These are phyloP conservation scores for Decorospora gaudefroyi DNA, from an alignment of 2,329 filamentous ascomycete species.

Conservation along the genomic window DNA sequence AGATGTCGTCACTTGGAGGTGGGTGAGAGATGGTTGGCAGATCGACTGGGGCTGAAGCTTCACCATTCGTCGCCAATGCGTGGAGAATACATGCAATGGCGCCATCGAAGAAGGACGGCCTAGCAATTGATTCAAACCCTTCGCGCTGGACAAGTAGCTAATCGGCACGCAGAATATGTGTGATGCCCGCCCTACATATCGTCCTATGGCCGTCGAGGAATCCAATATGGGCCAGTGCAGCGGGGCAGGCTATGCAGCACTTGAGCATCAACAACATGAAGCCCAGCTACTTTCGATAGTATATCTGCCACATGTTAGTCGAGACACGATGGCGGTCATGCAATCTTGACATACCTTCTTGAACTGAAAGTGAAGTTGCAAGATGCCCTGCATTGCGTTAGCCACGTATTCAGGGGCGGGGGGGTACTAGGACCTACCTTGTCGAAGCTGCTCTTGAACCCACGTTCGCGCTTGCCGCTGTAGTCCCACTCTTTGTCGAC, in stretches of 20 bases:
- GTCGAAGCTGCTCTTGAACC: conserved; percentile 95
- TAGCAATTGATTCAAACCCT: background rate
- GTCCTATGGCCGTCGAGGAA: background rate
- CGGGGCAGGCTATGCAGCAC: conserved; percentile 3
- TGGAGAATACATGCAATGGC: conserved; percentile 9
- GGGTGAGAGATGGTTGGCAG: conserved; percentile 4
- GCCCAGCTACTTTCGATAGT: conserved; percentile 52
- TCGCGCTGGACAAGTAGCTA: conserved; percentile 5
- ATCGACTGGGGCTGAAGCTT: conserved; percentile 3
- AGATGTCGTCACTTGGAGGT: conserved; percentile 2
- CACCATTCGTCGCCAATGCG: conserved; percentile 15
- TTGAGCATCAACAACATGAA: background rate
- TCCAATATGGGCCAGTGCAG: background rate
- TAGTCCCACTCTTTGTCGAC: conserved; percentile 99
- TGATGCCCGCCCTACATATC: conserved; percentile 4
- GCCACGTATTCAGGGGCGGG: conserved; percentile 11
- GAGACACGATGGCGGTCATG: background rate
- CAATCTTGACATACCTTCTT: conserved; percentile 73
- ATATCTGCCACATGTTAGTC: conserved; percentile 48
- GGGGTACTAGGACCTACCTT: conserved; percentile 67
- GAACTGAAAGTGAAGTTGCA: conserved; percentile 97
- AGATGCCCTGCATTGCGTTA: conserved; percentile 70
- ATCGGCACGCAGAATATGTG: conserved; percentile 7
- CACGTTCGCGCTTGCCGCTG: conserved; percentile 89
- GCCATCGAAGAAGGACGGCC: conserved; percentile 3